Conservation (phyloP, 1,284 basidiomycete genomes). For the Mrakiaceae sp. region DNA sequence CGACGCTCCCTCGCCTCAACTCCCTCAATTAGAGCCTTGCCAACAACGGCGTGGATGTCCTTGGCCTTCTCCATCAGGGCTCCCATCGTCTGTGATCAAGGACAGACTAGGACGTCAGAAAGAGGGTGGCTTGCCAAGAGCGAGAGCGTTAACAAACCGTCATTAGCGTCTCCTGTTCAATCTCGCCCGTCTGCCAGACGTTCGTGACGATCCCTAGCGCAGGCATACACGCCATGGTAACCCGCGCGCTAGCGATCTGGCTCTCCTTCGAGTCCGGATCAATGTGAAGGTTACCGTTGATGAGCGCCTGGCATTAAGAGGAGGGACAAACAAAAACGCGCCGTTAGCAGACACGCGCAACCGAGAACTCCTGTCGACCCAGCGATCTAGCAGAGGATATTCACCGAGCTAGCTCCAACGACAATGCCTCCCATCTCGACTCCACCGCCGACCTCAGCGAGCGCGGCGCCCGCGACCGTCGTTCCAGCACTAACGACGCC, state of each 20-base stretch:
- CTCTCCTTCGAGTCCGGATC: constrained; percentile 70
- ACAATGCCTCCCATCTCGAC: constrained; percentile 32
- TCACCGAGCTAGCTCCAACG: constrained; percentile 26
- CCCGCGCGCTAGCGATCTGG: constrained; percentile 43
- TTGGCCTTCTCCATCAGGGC: constrained; percentile 13
- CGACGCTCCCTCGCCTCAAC: constrained; percentile 11
- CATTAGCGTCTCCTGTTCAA: constrained; percentile 1
- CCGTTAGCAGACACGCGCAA: neutral
- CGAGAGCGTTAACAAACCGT: neutral
- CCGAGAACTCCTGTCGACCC: too few relatives aligned
- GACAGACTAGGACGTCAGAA: neutral
- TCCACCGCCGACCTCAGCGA: constrained; percentile 38
- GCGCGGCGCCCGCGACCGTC: constrained; percentile 77
- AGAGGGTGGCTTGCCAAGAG: neutral
- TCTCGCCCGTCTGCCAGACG: constrained; percentile 30
- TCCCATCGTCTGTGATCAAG: constrained; percentile 1
- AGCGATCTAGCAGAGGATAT: neutral
- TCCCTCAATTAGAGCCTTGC: constrained; percentile 11
- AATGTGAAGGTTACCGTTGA: constrained; percentile 45
- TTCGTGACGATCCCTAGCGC: constrained; percentile 78
- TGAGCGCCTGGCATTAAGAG: constrained; percentile 2
- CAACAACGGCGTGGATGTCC: constrained; percentile 15
- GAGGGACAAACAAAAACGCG: neutral
- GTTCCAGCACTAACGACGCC: constrained; percentile 71
- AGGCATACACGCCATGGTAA: constrained; percentile 74